phyloP scores from a whole-genome alignment of 2,329 filamentous ascomycete genomes.

The Esteya vermicola region DNA sequence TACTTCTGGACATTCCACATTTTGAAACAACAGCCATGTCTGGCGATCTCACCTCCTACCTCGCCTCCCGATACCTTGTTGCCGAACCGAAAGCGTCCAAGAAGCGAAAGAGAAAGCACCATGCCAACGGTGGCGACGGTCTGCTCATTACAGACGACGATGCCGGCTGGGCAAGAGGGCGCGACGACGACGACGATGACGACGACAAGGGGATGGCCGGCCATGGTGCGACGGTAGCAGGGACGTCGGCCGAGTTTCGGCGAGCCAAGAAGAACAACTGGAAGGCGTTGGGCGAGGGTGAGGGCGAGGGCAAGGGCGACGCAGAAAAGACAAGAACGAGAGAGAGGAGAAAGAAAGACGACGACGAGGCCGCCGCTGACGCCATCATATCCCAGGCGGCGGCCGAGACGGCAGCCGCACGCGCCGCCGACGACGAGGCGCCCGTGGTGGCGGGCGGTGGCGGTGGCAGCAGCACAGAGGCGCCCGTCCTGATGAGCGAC shows the following conservation, averaged over 20 bases:
- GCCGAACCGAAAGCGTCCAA: constrained; percentile 45
- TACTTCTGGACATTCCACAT: too few relatives aligned
- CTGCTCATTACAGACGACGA: constrained; percentile 54
- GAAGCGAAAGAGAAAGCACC: constrained; percentile 49
- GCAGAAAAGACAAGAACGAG: constrained; percentile 14
- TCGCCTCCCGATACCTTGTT: constrained; percentile 82
- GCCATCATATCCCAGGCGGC: constrained; percentile 62
- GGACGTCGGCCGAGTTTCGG: constrained; percentile 49
- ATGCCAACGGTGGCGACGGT: constrained; percentile 16
- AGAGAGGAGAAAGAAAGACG: constrained; percentile 4
- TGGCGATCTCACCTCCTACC: constrained; percentile 61
- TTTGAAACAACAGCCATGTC: constrained; percentile 24
- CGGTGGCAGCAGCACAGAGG: too few relatives aligned
- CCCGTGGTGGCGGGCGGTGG: constrained; percentile 36
- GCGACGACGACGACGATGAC: constrained; percentile 20
- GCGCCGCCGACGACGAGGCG: constrained; percentile 32
- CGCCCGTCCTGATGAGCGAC: constrained; percentile 59
- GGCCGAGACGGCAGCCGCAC: constrained; percentile 45
- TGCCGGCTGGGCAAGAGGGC: constrained; percentile 29
- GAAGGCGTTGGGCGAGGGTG: constrained; percentile 50
- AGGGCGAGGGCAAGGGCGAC: not conserved
- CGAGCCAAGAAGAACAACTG: constrained; percentile 67
- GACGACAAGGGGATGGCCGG: constrained; percentile 36
- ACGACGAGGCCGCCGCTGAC: constrained; percentile 52
- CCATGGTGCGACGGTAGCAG: constrained; percentile 33